A percentile compares a stretch with the other conserved stretches of the same genome.
Evolutionary conservation across 2,329 filamentous ascomycete species (phyloP).

Genomic region (Alternaria novae-zelandiae): DNA sequence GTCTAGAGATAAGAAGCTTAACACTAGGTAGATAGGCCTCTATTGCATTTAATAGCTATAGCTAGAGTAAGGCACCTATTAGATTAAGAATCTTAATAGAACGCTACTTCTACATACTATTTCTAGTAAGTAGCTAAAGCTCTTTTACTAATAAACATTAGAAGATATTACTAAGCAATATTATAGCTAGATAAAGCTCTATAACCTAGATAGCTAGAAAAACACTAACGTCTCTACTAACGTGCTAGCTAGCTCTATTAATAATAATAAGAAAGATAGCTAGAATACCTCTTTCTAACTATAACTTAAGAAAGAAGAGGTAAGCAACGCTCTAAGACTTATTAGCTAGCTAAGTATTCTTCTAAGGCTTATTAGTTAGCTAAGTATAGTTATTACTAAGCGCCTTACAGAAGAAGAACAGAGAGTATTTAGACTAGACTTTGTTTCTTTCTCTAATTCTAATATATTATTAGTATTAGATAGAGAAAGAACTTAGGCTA

Average conservation of each 20-base stretch:
- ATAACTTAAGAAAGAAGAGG: background rate
- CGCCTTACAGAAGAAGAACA: background rate
- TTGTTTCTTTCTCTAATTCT: background rate
- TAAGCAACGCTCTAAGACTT: background rate
- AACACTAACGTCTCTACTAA: background rate
- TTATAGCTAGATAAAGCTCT: background rate
- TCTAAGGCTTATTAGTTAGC: background rate
- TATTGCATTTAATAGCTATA: no score
- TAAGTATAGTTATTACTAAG: background rate
- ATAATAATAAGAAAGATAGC: background rate
- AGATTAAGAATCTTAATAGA: background rate
- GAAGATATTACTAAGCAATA: background rate
- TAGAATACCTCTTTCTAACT: background rate
- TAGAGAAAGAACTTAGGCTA: no score
- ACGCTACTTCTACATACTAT: background rate
- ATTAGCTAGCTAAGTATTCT: background rate
- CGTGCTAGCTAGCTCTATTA: background rate
- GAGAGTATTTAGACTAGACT: background rate
- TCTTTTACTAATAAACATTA: background rate
- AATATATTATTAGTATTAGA: background rate
- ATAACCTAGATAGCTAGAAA: background rate
- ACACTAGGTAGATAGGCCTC: no score
- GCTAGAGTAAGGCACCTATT: background rate
- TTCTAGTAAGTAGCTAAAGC: background rate
- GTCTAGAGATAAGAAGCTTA: no score